Percentiles rank a stretch among this genome's conserved stretches.
These are phyloP conservation scores for Alternaria sp. DNA, from an alignment of 2,329 filamentous ascomycete genomes.

Conservation along the genomic window DNA sequence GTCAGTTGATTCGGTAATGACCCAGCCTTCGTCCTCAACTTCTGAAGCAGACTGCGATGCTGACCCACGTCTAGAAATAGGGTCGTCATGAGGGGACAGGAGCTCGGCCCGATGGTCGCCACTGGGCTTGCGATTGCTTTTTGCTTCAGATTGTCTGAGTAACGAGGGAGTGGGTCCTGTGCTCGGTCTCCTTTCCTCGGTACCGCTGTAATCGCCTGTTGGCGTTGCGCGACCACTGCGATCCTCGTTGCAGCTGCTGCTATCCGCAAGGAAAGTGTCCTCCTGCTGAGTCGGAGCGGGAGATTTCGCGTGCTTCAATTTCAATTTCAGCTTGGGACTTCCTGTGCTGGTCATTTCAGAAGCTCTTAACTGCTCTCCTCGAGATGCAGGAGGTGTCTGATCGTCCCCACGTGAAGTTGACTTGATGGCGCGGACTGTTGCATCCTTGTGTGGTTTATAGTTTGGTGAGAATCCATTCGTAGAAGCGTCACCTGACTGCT, in stretches of 20 bases:
- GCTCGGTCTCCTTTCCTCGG: constrained; percentile 41
- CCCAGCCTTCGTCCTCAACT: constrained; percentile 51
- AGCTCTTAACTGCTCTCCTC: constrained; percentile 38
- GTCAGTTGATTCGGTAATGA: constrained; percentile 44
- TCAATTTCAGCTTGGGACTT: constrained; percentile 53
- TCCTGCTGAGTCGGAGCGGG: constrained; percentile 43
- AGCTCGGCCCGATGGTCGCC: constrained; percentile 38
- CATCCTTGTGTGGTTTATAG: constrained; percentile 76
- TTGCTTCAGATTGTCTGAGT: constrained; percentile 32
- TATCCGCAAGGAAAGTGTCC: constrained; percentile 63
- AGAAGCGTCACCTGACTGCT: constrained; percentile 48
- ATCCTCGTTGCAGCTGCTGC: constrained; percentile 61
- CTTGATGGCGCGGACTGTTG: constrained; percentile 73
- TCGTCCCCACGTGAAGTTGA: constrained; percentile 53
- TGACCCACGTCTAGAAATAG: constrained; percentile 25
- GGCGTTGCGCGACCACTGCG: constrained; percentile 49
- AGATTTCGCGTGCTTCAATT: constrained; percentile 47
- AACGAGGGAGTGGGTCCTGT: constrained; percentile 43
- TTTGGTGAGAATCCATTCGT: constrained; percentile 75
- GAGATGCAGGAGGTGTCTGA: constrained; percentile 35
- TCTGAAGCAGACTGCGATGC: constrained; percentile 45
- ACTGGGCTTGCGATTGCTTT: constrained; percentile 33
- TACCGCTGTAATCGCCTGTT: constrained; percentile 34
- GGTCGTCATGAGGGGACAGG: constrained; percentile 32
- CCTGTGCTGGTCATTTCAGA: constrained; percentile 32